Conservation (phyloP, 768 basidiomycete species). For the Trametes cubensis region DNA sequence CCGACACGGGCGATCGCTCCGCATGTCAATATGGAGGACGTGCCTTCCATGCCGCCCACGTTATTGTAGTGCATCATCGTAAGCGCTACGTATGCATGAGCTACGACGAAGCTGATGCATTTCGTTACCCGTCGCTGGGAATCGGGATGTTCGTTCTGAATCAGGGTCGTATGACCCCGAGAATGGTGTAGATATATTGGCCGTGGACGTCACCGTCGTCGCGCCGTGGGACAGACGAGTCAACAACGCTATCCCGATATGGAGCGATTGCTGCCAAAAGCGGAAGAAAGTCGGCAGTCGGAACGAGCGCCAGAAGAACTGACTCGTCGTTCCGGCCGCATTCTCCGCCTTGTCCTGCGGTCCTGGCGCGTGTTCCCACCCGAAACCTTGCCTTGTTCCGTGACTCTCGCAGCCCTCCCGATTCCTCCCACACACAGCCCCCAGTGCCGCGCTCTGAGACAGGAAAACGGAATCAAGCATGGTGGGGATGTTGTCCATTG, state of each 20-base stretch:
- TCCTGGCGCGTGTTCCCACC: too few species aligned
- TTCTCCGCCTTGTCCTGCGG: too few species aligned
- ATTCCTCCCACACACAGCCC: too few species aligned
- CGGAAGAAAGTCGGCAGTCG: conserved; percentile 11
- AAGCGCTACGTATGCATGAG: not conserved
- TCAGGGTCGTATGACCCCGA: not conserved
- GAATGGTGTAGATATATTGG: too few species aligned
- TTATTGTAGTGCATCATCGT: not conserved
- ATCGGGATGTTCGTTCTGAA: not conserved
- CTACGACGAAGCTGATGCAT: not conserved
- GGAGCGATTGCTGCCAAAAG: not conserved
- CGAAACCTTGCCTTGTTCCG: too few species aligned
- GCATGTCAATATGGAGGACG: too few species aligned
- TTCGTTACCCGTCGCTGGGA: not conserved
- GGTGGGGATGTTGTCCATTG: too few species aligned
- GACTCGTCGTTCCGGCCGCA: not conserved
- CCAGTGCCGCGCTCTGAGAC: too few species aligned
- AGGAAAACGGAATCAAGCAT: too few species aligned
- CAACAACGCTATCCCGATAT: conserved; percentile 13
- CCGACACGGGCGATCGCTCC: not conserved
- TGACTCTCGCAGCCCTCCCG: too few species aligned
- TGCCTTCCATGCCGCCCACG: not conserved
- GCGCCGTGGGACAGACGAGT: too few species aligned
- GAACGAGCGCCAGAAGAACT: not conserved
- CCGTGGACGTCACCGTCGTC: too few species aligned